Evolutionary conservation across 257 asterid species (phyloP), one percentile per base, ranked within the genome.

Genomic region (Fraxinus pennsylvanica): DNA sequence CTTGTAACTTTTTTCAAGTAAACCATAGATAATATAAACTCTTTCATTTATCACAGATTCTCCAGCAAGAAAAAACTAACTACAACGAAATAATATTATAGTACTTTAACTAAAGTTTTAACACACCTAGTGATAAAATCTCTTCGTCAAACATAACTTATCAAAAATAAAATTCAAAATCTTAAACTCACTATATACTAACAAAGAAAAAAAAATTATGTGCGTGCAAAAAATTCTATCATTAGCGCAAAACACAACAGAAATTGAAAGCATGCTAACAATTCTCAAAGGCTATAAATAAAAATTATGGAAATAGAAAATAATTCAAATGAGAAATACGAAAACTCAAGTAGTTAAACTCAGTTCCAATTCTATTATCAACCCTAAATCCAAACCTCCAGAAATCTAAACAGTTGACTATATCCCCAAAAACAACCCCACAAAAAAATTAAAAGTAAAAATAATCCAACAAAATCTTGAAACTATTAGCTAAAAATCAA

Each of bases 331-430:
- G 22, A 67, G 73, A 82, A 72, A 78, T 38, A 63, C 73, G 43
- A 57, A 74, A 19, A 59, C 72, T 76, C 71, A 70, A 36, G 74
- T 54, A 71, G 9, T 61, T 22, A 63, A 63, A 22, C 6, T 30
- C 19, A 63, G 29, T 9, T 63, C 69, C 7, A 9, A 25, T 22
- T 61, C 4, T 61, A 69, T 63, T 61, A 22, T 57, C 52, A 47
- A 61, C 35, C 77, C 78, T 75, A 63, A 63, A 78, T 77, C 33
- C 9, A 27, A 71, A 83, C 73, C 81, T 72, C 73, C 22, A n/a
- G 35, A 27, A 35, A 32, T 1, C 57, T 52, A 41, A 63, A 75
- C 73, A 83, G 88, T 82, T 82, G 84, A 84, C 87, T 86, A 77
- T 50, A 66, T 21, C 63, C 47, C 67, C 21, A 22, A n/a, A 54